Evolutionary conservation across 2,329 filamentous ascomycete species (phyloP).

Genomic region (Pseudogymnoascus sp.): DNA sequence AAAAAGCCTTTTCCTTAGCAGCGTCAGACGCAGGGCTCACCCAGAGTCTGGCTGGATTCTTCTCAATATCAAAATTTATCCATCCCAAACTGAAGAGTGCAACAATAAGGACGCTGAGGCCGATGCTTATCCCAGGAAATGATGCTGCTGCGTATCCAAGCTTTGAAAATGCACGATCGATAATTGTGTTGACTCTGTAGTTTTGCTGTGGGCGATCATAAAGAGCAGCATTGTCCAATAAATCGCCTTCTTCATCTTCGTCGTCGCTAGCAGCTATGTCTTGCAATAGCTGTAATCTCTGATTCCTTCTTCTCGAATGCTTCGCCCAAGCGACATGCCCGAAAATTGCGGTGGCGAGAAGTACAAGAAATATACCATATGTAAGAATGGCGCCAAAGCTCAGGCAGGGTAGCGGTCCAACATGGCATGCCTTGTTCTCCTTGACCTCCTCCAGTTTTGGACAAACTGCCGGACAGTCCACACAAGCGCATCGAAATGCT

Average conservation of each 20-base stretch:
- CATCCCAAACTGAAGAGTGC: conserved; percentile 76
- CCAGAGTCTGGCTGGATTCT: conserved; percentile 85
- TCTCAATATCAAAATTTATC: conserved; percentile 83
- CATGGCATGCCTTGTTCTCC: conserved; percentile 62
- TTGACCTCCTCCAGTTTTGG: conserved; percentile 71
- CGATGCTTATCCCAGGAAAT: conserved; percentile 79
- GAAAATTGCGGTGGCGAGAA: conserved; percentile 56
- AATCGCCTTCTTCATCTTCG: conserved; percentile 76
- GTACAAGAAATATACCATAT: conserved; percentile 66
- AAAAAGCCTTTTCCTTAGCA: conserved; percentile 87
- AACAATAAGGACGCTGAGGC: conserved; percentile 64
- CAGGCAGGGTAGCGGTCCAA: conserved; percentile 82
- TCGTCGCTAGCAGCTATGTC: conserved; percentile 80
- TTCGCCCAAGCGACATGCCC: conserved; percentile 70
- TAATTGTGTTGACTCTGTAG: conserved; percentile 76
- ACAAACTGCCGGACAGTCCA: conserved; percentile 84
- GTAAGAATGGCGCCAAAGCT: conserved; percentile 86
- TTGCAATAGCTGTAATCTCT: conserved; percentile 78
- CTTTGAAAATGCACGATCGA: conserved; percentile 69
- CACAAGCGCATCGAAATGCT: conserved; percentile 80
- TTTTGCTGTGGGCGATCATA: conserved; percentile 69
- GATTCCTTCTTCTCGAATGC: conserved; percentile 65
- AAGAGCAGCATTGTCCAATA: conserved; percentile 67
- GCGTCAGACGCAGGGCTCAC: conserved; percentile 90
- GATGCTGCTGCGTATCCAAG: conserved; percentile 73